A percentile compares a stretch with the other conserved stretches of the same genome.
Conservation (phyloP, 2,329 filamentous ascomycete genomes). For the Fusarium virguliforme region DNA sequence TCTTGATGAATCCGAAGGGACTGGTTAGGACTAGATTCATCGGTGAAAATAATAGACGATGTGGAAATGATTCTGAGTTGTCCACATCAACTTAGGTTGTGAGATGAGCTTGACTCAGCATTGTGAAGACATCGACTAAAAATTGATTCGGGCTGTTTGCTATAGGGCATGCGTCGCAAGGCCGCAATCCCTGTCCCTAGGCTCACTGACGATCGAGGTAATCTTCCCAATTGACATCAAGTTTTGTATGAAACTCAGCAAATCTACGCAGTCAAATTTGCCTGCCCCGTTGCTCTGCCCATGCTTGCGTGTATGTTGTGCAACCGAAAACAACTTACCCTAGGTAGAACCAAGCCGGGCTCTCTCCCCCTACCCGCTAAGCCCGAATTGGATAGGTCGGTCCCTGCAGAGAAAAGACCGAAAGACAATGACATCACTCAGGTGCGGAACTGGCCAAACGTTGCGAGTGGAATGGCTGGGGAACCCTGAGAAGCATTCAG, state of each 20-base stretch:
- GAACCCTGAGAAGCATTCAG: neutral
- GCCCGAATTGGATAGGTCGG: neutral
- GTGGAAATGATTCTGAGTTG: neutral
- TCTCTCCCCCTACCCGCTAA: neutral
- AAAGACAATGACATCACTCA: conserved; percentile 2
- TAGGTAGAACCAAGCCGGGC: neutral
- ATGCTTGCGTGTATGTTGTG: no score
- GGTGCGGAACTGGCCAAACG: neutral
- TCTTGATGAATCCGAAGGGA: neutral
- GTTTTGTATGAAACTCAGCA: no score
- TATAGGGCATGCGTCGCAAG: no score
- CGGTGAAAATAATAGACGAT: neutral
- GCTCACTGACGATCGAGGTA: no score
- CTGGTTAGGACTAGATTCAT: neutral
- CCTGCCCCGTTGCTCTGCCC: no score
- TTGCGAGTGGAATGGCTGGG: neutral
- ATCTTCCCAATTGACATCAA: no score
- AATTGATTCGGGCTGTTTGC: no score
- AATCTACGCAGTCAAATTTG: no score
- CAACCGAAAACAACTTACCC: neutral
- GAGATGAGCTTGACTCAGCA: no score
- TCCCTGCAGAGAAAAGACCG: neutral
- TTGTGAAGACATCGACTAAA: no score
- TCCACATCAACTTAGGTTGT: no score
- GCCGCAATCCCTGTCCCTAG: no score